A percentile compares a stretch with the other conserved stretches of the same genome.
Evolutionary conservation across 164 flowering plant genomes (phyloP).

Genomic region (Umbellularia californica): DNA sequence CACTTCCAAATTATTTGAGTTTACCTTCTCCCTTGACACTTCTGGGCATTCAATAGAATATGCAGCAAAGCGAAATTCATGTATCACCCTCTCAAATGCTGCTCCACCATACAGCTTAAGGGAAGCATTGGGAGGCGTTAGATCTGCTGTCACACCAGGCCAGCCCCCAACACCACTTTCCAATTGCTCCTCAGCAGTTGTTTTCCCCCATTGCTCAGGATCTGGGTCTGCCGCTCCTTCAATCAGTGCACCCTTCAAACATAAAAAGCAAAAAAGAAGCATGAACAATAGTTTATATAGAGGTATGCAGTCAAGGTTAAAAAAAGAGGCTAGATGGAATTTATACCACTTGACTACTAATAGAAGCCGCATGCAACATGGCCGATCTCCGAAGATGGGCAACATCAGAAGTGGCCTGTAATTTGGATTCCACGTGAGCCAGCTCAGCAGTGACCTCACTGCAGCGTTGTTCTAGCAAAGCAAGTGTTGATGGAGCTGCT

Average conservation of each 20-base stretch:
- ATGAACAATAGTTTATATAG: not conserved
- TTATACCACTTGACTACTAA: constrained; percentile 79
- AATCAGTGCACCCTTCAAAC: constrained; percentile 62
- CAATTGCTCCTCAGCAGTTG: constrained; percentile 71
- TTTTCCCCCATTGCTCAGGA: constrained; percentile 96
- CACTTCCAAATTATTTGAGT: not conserved
- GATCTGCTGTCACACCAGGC: constrained; percentile 75
- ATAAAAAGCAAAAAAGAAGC: constrained; percentile 4
- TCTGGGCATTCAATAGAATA: constrained; percentile 91
- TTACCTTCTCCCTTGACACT: constrained; percentile 92
- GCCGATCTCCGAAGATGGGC: constrained; percentile 80
- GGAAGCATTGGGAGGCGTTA: constrained; percentile 83
- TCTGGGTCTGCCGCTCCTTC: constrained; percentile 98
- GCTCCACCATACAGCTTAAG: constrained; percentile 99
- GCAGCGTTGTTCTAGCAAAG: constrained; percentile 93
- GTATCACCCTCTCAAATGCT: constrained; percentile 96
- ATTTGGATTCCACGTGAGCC: constrained; percentile 59
- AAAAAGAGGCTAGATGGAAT: not conserved
- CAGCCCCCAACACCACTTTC: constrained; percentile 86
- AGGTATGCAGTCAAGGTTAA: not conserved
- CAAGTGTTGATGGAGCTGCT: constrained; percentile 94
- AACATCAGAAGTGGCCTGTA: constrained; percentile 86
- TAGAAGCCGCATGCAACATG: constrained; percentile 85
- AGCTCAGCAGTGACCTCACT: constrained; percentile 62
- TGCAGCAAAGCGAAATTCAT: constrained; percentile 94